Evolutionary conservation across 371 early-diverging fungal species (phyloP), one percentile per base, ranked within the genome.

Genomic region (Mucor plumbeus): DNA sequence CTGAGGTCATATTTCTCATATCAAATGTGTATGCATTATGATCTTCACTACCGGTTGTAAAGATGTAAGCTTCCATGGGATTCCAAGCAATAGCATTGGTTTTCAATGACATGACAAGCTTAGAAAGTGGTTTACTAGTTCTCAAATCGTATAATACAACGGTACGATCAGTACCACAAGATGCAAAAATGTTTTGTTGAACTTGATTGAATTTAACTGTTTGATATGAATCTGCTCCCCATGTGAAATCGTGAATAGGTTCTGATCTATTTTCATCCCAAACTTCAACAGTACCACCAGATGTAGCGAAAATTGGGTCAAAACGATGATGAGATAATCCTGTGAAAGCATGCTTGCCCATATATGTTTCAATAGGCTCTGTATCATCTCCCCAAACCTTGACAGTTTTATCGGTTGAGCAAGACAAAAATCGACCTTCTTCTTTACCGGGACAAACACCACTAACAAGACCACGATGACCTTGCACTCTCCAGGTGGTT

Each of bases 31-130:
- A 99, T 54, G 89, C 86, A 73, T 97, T 98, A 74, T 95, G 95
- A 86, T 99, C 98, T 86, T 99, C 99, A 83, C 95, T 99, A 66
- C 76, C 87, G 0, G 90, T 90, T 26, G 93, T 88, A 80, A 99
- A 98, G 64, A 89, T 93, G 74, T 89, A 94, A 0, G 99, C 95
- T 77, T 97, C 97, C 92, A 97, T 94, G 3, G 99, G 99, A 75
- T 99, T 99, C 98, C 99, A 99, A 15, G 94, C 87, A 61, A 99
- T 88, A 11, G 97, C 94, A 75, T 99, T 99, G 26, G 96, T 91
- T 66, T 89, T 88, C 44, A 85, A 71, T 55, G 87, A 74, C 89
- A 95, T 86, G 64, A 93, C 80, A 7, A 90, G 65, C 71, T 95
- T 96, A 19, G 88, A 79, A 59, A 98, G 74, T 0, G 98, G 94